Evolutionary conservation across 1,139 yeast genomes (phyloP).

Genomic region (Pichia kudriavzevii): DNA sequence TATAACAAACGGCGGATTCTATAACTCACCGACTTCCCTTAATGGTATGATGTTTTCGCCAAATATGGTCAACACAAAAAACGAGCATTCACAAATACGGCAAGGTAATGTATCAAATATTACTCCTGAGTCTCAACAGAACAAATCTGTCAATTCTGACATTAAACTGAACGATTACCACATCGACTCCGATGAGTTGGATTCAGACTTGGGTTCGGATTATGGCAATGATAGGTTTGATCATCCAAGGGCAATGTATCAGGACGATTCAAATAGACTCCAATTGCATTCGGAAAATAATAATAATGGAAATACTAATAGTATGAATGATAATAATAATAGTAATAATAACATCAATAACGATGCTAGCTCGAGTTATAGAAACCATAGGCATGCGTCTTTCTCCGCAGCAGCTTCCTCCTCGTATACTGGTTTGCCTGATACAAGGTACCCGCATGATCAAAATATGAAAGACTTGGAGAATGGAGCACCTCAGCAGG

Average conservation of each 20-base stretch:
- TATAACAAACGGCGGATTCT: slow-evolving; percentile 5
- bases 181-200: slow-evolving; percentile 14
- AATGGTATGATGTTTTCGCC: slow-evolving; percentile 12
- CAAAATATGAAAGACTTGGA: slow-evolving; percentile 17
- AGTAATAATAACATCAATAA: neutral
- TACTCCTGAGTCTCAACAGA: slow-evolving; percentile 11
- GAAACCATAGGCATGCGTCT: slow-evolving; percentile 55
- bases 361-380: slow-evolving; percentile 13
- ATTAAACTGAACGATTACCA: neutral
- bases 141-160: neutral
- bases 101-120: slow-evolving; percentile 5
- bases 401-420: slow-evolving; percentile 73
- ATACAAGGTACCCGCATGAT: slow-evolving; percentile 26
- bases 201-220: slow-evolving; percentile 16
- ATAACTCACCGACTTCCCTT: slow-evolving; percentile 12
- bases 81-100: neutral
- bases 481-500: slow-evolving; percentile 51
- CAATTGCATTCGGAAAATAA: neutral
- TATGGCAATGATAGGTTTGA: slow-evolving; percentile 7
- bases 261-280: slow-evolving; percentile 5
- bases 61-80: neutral
- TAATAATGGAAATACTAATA: slow-evolving; percentile 1
- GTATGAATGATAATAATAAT: neutral
- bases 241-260: slow-evolving; percentile 14
- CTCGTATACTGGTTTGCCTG: slow-evolving; percentile 47